These are phyloP conservation scores for Linnemannia zychae DNA, from an alignment of 192 early-diverging fungal genomes.

Conservation along the genomic window DNA sequence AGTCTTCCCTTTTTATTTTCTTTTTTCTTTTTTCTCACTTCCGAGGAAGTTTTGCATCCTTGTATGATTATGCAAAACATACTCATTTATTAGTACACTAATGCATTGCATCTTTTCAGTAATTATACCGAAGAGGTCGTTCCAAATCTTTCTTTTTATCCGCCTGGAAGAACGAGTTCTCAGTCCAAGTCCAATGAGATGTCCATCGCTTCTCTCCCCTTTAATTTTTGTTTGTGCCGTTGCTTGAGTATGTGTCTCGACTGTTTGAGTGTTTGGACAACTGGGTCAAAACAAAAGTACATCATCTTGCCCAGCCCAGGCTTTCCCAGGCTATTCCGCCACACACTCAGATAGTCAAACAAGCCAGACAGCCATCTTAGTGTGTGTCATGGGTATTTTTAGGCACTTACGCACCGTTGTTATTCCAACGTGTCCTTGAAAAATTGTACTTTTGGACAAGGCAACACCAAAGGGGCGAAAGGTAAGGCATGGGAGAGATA, in stretches of 20 bases:
- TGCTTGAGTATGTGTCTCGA: neutral
- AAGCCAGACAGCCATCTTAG: neutral
- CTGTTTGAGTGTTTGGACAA: neutral
- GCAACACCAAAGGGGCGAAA: neutral
- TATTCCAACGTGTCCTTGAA: neutral
- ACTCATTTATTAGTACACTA: neutral
- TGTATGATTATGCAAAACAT: neutral
- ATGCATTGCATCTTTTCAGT: neutral
- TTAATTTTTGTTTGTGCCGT: neutral
- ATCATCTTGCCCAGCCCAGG: neutral
- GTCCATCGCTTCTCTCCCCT: neutral
- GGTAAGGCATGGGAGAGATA: neutral
- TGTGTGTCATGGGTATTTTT: neutral
- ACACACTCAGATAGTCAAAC: neutral
- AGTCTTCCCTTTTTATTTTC: neutral
- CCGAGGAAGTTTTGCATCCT: slow-evolving; percentile 10
- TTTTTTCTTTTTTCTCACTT: neutral
- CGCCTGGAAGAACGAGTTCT: neutral
- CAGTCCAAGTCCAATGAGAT: neutral
- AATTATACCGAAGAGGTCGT: neutral
- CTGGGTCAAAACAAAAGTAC: no score
- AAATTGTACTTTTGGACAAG: slow-evolving; percentile 4
- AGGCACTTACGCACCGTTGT: neutral
- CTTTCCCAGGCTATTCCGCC: neutral
- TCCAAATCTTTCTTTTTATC: neutral